These are phyloP conservation scores for Acer saccharum DNA, from an alignment of 345 rosid species.

Conservation along the genomic window DNA sequence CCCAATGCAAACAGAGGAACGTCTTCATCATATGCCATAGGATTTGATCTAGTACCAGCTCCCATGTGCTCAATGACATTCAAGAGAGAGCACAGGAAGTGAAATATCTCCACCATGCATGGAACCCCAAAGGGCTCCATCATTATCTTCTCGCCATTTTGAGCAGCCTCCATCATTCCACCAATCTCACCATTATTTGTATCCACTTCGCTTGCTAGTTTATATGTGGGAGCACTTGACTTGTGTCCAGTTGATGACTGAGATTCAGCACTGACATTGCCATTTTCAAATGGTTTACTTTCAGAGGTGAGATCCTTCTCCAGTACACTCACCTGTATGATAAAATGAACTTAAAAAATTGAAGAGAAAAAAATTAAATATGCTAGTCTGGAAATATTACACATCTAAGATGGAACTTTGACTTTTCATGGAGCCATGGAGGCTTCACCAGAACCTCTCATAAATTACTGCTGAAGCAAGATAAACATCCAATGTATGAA, in stretches of 20 bases:
- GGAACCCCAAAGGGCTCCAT: slow-evolving; percentile 68
- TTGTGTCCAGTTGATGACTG: slow-evolving; percentile 26
- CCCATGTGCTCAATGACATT: slow-evolving; percentile 56
- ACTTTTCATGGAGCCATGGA: not conserved
- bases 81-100: slow-evolving; percentile 66
- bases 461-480: not conserved
- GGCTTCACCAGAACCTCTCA: not conserved
- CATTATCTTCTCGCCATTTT: slow-evolving; percentile 46
- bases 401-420: slow-evolving; percentile 4
- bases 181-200: slow-evolving; percentile 31
- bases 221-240: slow-evolving; percentile 31
- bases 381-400: slow-evolving; percentile 1
- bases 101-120: slow-evolving; percentile 78
- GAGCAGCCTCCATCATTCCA: slow-evolving; percentile 37
- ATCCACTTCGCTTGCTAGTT: slow-evolving; percentile 31
- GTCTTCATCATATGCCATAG: slow-evolving; percentile 77
- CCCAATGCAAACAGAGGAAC: slow-evolving; percentile 79
- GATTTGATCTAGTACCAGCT: slow-evolving; percentile 54
- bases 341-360: slow-evolving; percentile 24
- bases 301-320: slow-evolving; percentile 38
- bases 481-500: not conserved
- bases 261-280: slow-evolving; percentile 32
- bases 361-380: slow-evolving; percentile 12
- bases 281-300: slow-evolving; percentile 48
- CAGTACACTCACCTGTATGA: slow-evolving; percentile 43